Conservation (phyloP, 768 basidiomycete species). For the Lactarius akahatsu region DNA sequence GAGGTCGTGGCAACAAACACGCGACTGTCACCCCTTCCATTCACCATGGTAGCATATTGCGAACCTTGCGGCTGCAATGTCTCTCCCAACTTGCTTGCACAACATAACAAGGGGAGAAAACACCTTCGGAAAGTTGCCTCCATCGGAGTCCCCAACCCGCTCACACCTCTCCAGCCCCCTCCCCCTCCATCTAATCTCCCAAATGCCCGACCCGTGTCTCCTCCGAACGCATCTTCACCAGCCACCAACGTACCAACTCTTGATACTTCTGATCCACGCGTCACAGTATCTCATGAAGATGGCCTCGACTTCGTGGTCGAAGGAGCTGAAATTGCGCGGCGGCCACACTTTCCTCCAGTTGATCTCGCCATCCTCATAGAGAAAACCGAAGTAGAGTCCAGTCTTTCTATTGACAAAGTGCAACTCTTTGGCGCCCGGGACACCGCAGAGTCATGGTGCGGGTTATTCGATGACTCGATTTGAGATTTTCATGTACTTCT, state of each 20-base stretch:
- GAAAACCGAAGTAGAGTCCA: background rate
- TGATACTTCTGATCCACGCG: background rate
- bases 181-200: background rate
- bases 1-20: background rate
- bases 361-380: background rate
- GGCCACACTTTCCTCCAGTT: background rate
- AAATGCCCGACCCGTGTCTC: background rate
- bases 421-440: background rate
- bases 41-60: constrained; percentile 14
- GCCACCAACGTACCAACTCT: background rate
- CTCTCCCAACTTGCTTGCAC: background rate
- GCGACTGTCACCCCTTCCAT: constrained; percentile 1
- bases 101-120: constrained; percentile 3
- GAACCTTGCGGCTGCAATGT: constrained; percentile 24
- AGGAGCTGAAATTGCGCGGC: background rate
- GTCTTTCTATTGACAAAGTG: constrained; percentile 1
- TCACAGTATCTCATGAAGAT: constrained; percentile 10
- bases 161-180: background rate
- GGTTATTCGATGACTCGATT: background rate
- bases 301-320: constrained; percentile 14
- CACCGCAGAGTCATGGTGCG: constrained; percentile 11
- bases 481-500: background rate
- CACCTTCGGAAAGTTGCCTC: constrained; percentile 14
- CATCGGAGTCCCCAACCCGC: no score
- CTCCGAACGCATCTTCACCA: background rate